These are phyloP conservation scores for Cyathus striatus DNA, from an alignment of 768 basidiomycete genomes.

Conservation along the genomic window DNA sequence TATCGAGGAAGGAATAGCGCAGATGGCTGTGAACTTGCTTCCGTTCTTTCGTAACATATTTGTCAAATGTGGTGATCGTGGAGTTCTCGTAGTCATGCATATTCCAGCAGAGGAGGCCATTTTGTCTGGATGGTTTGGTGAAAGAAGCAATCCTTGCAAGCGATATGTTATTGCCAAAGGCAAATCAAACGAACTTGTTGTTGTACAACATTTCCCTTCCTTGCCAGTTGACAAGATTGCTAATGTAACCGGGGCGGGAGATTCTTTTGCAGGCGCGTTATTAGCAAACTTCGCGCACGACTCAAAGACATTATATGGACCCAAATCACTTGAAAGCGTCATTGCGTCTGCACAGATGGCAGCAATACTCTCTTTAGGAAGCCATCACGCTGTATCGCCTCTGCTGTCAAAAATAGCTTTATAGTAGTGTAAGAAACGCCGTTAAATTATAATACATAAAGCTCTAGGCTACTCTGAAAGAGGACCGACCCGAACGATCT, in stretches of 20 bases:
- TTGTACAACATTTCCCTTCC: conserved; percentile 74
- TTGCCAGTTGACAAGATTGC: conserved; percentile 35
- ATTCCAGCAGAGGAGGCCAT: conserved; percentile 32
- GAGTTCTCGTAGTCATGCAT: conserved; percentile 61
- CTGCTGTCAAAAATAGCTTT: conserved; percentile 33
- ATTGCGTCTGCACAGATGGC: conserved; percentile 62
- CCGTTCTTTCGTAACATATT: conserved; percentile 83
- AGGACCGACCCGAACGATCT: conserved; percentile 60
- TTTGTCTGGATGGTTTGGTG: conserved; percentile 45
- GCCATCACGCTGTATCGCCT: conserved; percentile 62
- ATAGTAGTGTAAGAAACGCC: conserved; percentile 2
- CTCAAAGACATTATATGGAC: conserved; percentile 41
- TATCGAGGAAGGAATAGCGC: conserved; percentile 63
- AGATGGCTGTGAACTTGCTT: conserved; percentile 77
- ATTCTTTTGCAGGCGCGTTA: conserved; percentile 82
- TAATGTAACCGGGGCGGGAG: conserved; percentile 91
- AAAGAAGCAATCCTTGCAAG: conserved; percentile 37
- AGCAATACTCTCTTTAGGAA: conserved; percentile 54
- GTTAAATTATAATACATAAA: conserved; percentile 1
- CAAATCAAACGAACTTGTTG: conserved; percentile 40
- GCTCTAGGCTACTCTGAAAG: conserved; percentile 12
- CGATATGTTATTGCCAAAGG: conserved; percentile 52
- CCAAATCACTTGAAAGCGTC: conserved; percentile 32
- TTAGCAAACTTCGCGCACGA: conserved; percentile 57
- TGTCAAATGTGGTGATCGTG: conserved; percentile 77